Base-by-base conservation (phyloP, 495 filamentous ascomycete species). In the Trichoderma reesei region DNA sequence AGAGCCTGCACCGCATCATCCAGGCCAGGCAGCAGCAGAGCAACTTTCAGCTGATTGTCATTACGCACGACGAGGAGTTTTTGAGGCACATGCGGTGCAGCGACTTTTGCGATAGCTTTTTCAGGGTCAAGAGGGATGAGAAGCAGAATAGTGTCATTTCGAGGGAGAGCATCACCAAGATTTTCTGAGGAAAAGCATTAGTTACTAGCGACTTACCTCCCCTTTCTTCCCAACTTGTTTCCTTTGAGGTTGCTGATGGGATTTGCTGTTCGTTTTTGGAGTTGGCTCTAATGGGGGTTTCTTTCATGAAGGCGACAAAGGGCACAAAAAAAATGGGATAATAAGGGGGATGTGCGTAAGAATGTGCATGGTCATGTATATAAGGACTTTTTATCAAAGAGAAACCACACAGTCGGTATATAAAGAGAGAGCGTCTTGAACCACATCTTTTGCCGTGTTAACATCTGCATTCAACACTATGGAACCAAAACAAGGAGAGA, bases 51-150 rank as follows among this genome's bases (percentile, higher is more conserved):
- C 82, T 98, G 51, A 95, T 99, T 74, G 90, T 98, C 64, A 99
- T 99, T 73, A 99, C 94, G 41, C 94, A 99, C 80, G 94, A 99
- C 75, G 94, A 98, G 76, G 92, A 97, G 67, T 99, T 99, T 73
- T 72, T 99, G 68, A 83, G 85, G 60, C 84, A 89, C 65, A 99
- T 99, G 95, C 86, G 91, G 70, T 93, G 90, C 73, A 85, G 84
- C n/a, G 94, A 98, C 68, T 97, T 96, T 73, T 89, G 87, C 66
- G 95, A 98, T 72, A 84, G 86, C 69, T 99, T 97, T 67, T 98
- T 86, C 67, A 85, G 91, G 1, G 88, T 99, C 18, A 86, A 81
- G 64, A 81, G 93, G 44, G 88, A 95, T 71, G 87, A 90, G 68
- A 85, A 82, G 72, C 91, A 97, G 74, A 96, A 94, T 72, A 94